Conservation (phyloP, 305 asterid species). For the Rubia balearica region DNA sequence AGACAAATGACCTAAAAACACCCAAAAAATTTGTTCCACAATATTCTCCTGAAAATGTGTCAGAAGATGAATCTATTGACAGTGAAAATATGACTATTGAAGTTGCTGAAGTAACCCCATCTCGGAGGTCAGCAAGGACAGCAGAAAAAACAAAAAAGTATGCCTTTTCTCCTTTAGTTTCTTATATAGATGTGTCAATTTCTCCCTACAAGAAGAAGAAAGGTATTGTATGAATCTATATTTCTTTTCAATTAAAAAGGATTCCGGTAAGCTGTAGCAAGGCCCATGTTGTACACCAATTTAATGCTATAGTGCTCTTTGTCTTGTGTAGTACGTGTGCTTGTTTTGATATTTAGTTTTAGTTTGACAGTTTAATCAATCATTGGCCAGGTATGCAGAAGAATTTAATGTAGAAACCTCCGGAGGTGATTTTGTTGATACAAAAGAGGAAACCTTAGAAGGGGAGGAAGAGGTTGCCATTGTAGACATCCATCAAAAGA, state of each 20-base stretch:
- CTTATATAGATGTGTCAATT: constrained; percentile 6
- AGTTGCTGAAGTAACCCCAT: constrained; percentile 45
- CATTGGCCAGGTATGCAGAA: constrained; percentile 50
- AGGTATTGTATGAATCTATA: neutral
- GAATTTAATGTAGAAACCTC: constrained; percentile 56
- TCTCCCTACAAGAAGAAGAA: constrained; percentile 3
- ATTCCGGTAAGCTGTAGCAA: neutral
- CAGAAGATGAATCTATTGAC: constrained; percentile 42
- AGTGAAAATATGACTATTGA: constrained; percentile 40
- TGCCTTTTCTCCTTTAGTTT: constrained; percentile 13
- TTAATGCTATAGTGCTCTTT: neutral
- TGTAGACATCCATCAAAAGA: constrained; percentile 18
- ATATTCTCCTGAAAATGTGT: constrained; percentile 36
- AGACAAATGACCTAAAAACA: constrained; percentile 28
- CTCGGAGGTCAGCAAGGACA: constrained; percentile 67
- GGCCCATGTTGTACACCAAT: neutral
- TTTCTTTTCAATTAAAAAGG: neutral
- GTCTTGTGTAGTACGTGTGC: neutral
- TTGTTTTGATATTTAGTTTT: neutral
- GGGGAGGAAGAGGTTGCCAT: constrained; percentile 36
- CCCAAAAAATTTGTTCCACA: constrained; percentile 30
- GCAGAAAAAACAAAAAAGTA: constrained; percentile 64
- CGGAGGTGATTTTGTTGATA: constrained; percentile 45
- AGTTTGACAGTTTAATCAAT: constrained; percentile 6
- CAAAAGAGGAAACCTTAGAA: constrained; percentile 36